Evolutionary conservation across 371 early-diverging fungal species (phyloP).

Genomic region (Quaeritorhiza haematococci): DNA sequence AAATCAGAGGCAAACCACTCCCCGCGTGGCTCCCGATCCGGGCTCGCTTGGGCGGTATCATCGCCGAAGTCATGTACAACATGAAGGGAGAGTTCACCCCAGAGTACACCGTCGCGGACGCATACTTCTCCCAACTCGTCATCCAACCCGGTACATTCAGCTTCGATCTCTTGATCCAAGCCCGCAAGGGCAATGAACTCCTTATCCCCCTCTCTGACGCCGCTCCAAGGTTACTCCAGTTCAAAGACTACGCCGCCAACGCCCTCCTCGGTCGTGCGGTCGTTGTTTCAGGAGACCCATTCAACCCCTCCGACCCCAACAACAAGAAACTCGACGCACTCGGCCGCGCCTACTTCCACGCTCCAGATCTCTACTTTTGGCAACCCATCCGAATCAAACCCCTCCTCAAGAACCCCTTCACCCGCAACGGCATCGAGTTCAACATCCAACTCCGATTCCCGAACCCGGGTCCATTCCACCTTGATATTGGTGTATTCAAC

Average conservation of each 20-base stretch:
- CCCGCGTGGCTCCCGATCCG: background rate
- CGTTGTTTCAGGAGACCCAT: too few species aligned
- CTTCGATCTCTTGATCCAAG: background rate
- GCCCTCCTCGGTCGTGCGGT: conserved; percentile 1
- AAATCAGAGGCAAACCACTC: background rate
- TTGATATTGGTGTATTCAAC: conserved; percentile 11
- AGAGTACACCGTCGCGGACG: background rate
- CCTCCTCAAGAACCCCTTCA: conserved; percentile 4
- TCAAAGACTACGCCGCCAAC: conserved; percentile 2
- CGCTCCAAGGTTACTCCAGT: background rate
- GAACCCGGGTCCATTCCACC: conserved; percentile 15
- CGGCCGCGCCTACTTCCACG: conserved; percentile 3
- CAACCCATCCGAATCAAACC: conserved; percentile 3
- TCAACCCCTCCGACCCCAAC: background rate
- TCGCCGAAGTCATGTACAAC: background rate
- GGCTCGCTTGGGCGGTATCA: too few species aligned
- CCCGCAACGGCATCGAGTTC: conserved; percentile 8
- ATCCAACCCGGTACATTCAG: background rate
- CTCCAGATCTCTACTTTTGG: background rate
- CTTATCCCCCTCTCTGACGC: background rate
- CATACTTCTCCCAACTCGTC: background rate
- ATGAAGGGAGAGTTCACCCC: background rate
- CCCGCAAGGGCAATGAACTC: background rate
- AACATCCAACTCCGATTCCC: conserved; percentile 9
- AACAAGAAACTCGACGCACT: background rate